Evolutionary conservation across 75 land plant genomes (phyloP), one percentile per base, ranked within the genome.

Genomic region (Pinus tabuliformis): DNA sequence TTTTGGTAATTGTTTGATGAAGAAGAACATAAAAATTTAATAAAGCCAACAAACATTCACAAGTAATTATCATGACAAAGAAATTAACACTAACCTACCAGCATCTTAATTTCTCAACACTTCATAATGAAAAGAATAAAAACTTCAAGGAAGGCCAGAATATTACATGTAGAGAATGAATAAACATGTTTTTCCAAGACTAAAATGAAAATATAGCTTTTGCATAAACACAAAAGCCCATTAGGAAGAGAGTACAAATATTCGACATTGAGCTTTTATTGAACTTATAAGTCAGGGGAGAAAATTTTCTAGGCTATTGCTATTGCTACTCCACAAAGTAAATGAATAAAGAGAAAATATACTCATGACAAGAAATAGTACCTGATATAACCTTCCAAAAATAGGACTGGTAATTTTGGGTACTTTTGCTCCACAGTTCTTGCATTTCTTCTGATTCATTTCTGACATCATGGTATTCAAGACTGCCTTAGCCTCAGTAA

Each of bases 371-470:
- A 72, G 56, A 52, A 76, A 17, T 37, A 60, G 58, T 81, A 95
- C 98, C 98, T 84, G 84, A 76, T 88, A 82, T 58, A 96, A 77
- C 89, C 89, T 89, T 42, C 99, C 97, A 84, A 93, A 90, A 73
- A 76, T 83, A 56, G 88, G 91, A 58, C 82, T 82, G 12, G 11
- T 82, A 36, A 96, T 77, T 28, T 62, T 74, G 26, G 96, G 94
- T 77, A 79, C 83, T 65, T 75, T 76, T 56, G 79, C 83, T 14
- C 66, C 63, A 76, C 99, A 96, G 37, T 83, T 86, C 61, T 68
- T 70, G 70, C 99, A 96, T 63, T 86, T 85, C 13, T 45, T 85
- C 20, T 17, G 72, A 2, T 72, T 87, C 81, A 58, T 73, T 4
- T 79, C 82, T 73, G 65, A 73, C 83, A 83, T 59, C 70, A 95